Conservation (phyloP, 768 basidiomycete species). For the Multifurca ochricompacta region DNA sequence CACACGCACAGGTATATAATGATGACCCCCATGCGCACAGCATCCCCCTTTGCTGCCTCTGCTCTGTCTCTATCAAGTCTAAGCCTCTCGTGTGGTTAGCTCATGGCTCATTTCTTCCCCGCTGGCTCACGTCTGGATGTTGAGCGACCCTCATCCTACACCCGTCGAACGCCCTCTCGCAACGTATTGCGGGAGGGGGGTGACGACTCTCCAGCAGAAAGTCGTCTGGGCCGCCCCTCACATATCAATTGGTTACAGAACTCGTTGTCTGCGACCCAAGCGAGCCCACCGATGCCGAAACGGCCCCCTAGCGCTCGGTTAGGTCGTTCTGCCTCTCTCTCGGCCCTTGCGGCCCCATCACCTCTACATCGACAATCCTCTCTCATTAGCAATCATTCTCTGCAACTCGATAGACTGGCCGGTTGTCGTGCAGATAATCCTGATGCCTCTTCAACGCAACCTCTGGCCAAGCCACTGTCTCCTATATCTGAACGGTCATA, state of each 20-base stretch:
- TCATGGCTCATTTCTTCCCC: slow-evolving; percentile 20
- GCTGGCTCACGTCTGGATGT: slow-evolving; percentile 12
- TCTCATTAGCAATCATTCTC: slow-evolving; percentile 35
- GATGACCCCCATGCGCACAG: background rate
- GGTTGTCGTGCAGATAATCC: slow-evolving; percentile 20
- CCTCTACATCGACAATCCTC: slow-evolving; percentile 22
- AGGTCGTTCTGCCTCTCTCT: slow-evolving; percentile 19
- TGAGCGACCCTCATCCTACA: slow-evolving; percentile 11
- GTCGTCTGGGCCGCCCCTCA: slow-evolving; percentile 14
- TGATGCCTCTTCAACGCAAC: slow-evolving; percentile 17
- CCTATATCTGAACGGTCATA: slow-evolving; percentile 64
- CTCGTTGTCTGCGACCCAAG: background rate
- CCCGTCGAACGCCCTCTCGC: slow-evolving; percentile 10
- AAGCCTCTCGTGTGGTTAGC: slow-evolving; percentile 5
- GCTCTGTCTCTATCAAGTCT: background rate
- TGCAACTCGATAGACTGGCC: slow-evolving; percentile 30
- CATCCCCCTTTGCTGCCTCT: slow-evolving; percentile 2
- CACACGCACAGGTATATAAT: slow-evolving; percentile 11
- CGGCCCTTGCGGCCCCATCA: slow-evolving; percentile 22
- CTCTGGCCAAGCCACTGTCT: slow-evolving; percentile 41
- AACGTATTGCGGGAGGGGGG: background rate
- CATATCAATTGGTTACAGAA: slow-evolving; percentile 19
- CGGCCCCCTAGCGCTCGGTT: slow-evolving; percentile 14
- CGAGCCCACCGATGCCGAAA: slow-evolving; percentile 8
- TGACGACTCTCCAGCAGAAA: slow-evolving; percentile 5